Conservation (phyloP, 805 yeast species). For the Phaffomyces antillensis region DNA sequence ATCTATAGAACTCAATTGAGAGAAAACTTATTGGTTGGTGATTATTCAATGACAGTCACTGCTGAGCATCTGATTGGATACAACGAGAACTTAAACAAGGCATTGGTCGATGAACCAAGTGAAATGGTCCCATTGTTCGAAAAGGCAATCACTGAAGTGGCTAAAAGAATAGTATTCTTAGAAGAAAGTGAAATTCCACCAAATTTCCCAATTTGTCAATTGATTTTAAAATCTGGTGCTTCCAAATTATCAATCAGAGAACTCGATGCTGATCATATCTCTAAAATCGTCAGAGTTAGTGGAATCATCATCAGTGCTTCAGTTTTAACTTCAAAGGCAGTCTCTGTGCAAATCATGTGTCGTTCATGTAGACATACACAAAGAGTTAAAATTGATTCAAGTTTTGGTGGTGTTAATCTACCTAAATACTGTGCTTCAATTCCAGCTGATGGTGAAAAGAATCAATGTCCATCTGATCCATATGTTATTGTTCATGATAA, state of each 20-base stretch:
- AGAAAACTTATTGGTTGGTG: conserved; percentile 73
- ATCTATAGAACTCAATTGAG: conserved; percentile 86
- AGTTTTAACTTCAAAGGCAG: conserved; percentile 81
- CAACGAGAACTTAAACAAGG: conserved; percentile 84
- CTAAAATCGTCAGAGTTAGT: conserved; percentile 82
- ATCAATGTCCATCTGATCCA: conserved; percentile 84
- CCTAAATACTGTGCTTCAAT: conserved; percentile 64
- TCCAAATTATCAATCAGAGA: conserved; percentile 69
- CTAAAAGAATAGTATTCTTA: conserved; percentile 51
- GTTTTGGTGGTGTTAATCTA: conserved; percentile 62
- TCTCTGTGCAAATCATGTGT: conserved; percentile 77
- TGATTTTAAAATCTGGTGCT: conserved; percentile 68
- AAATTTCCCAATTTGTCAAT: conserved; percentile 75
- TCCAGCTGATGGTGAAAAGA: conserved; percentile 42
- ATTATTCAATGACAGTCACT: conserved; percentile 66
- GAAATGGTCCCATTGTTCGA: conserved; percentile 86
- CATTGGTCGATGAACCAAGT: conserved; percentile 76
- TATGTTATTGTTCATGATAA: conserved; percentile 90
- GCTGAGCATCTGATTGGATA: conserved; percentile 80
- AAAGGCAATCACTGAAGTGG: conserved; percentile 76
- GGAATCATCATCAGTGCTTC: conserved; percentile 93
- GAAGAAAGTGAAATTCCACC: conserved; percentile 40
- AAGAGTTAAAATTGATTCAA: conserved; percentile 52
- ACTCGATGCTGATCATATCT: conserved; percentile 78
- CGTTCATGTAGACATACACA: conserved; percentile 79